Percentiles rank a stretch among this genome's conserved stretches.
Evolutionary conservation across 1,139 yeast genomes (phyloP).

Genomic region (Yamadazyma friedrichii): DNA sequence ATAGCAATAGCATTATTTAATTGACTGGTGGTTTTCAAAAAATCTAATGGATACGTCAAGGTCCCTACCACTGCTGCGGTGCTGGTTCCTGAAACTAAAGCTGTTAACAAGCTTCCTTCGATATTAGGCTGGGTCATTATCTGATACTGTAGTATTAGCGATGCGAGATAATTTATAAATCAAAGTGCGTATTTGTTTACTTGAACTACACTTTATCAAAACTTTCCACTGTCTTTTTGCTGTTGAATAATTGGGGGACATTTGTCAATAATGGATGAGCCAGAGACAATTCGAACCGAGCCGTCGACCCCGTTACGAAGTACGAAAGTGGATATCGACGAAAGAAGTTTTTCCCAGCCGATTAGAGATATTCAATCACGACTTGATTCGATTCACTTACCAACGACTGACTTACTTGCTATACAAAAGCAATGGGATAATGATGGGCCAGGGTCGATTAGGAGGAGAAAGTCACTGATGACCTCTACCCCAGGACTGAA

Average conservation of each 20-base stretch:
- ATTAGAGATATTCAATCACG: neutral
- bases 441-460: conserved; percentile 3
- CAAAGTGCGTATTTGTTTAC: too few species aligned
- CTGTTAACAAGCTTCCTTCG: conserved; percentile 49
- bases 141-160: too few species aligned
- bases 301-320: conserved; percentile 18
- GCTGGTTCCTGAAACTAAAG: conserved; percentile 70
- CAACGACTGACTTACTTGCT: conserved; percentile 5
- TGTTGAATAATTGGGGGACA: too few species aligned
- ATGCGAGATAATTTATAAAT: too few species aligned
- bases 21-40: conserved; percentile 72
- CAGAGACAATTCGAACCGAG: neutral
- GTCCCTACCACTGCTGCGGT: conserved; percentile 75
- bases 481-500: conserved; percentile 10
- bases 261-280: neutral
- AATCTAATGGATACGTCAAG: conserved; percentile 82
- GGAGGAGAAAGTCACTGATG: conserved; percentile 5
- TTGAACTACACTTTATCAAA: too few species aligned
- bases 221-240: too few species aligned
- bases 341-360: conserved; percentile 7
- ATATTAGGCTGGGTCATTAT: conserved; percentile 7
- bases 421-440: conserved; percentile 5
- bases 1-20: conserved; percentile 42
- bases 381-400: conserved; percentile 2
- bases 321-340: conserved; percentile 3